Evolutionary conservation across 2,329 filamentous ascomycete genomes (phyloP).

Genomic region (Lasiodiplodia citricola): DNA sequence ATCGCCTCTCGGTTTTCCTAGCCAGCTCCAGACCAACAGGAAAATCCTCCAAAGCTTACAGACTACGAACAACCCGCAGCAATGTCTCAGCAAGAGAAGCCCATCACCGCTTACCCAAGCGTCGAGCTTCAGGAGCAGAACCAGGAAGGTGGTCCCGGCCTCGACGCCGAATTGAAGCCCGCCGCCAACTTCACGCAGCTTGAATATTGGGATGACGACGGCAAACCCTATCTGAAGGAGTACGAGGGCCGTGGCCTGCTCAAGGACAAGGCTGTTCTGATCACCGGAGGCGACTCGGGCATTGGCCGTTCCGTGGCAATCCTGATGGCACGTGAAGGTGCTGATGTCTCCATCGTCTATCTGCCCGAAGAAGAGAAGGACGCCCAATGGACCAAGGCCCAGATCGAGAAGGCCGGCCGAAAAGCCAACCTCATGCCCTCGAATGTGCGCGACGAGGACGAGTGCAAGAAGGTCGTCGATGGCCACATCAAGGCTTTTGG

Average conservation of each 20-base stretch:
- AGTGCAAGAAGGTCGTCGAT: constrained; percentile 58
- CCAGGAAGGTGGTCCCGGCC: constrained; percentile 38
- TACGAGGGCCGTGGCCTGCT: constrained; percentile 40
- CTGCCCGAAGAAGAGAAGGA: constrained; percentile 62
- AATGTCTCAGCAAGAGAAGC: constrained; percentile 31
- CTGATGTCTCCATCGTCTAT: constrained; percentile 62
- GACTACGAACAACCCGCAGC: too few relatives aligned
- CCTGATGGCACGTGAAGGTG: constrained; percentile 63
- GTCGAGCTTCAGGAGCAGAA: constrained; percentile 36
- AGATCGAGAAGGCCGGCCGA: constrained; percentile 58
- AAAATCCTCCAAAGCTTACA: too few relatives aligned
- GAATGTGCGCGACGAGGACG: constrained; percentile 57
- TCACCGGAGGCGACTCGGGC: constrained; percentile 37
- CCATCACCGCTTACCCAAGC: constrained; percentile 33
- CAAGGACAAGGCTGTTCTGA: constrained; percentile 38
- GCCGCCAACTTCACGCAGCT: constrained; percentile 40
- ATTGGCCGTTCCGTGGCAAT: constrained; percentile 56
- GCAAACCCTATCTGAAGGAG: constrained; percentile 39
- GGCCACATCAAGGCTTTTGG: constrained; percentile 57
- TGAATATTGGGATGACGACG: constrained; percentile 38
- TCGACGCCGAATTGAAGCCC: constrained; percentile 39
- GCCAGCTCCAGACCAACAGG: neutral
- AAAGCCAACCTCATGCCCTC: constrained; percentile 56
- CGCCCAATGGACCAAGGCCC: constrained; percentile 58
- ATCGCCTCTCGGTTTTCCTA: neutral